Conservation (phyloP, 371 early-diverging fungal species). For the Mucor saturninus region DNA sequence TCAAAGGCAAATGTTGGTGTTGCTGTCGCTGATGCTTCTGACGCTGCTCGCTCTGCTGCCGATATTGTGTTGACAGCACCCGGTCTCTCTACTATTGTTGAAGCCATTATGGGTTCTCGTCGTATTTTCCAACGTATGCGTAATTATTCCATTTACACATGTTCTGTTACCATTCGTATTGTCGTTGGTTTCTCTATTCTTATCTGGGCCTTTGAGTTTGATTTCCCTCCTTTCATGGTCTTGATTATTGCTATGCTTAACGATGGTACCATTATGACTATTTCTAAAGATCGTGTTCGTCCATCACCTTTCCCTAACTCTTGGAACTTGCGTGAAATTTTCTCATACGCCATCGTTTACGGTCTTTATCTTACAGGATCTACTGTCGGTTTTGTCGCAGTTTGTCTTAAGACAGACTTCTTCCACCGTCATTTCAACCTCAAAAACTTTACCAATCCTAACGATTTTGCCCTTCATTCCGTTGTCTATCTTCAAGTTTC, state of each 20-base stretch:
- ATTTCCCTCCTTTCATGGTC: constrained; percentile 68
- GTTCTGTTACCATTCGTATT: constrained; percentile 67
- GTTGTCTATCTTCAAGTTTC: constrained; percentile 64
- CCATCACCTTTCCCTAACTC: constrained; percentile 61
- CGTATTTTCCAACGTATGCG: constrained; percentile 78
- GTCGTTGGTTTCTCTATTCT: constrained; percentile 64
- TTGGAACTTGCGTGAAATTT: constrained; percentile 64
- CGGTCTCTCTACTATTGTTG: constrained; percentile 76
- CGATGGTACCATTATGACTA: constrained; percentile 68
- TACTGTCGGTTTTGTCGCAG: constrained; percentile 56
- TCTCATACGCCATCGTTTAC: constrained; percentile 58
- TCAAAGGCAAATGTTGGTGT: constrained; percentile 84
- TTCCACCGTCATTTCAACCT: constrained; percentile 51
- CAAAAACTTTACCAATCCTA: constrained; percentile 33
- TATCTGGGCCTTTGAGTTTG: constrained; percentile 59
- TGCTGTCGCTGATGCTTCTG: constrained; percentile 80
- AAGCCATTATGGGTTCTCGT: constrained; percentile 67
- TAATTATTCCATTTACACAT: constrained; percentile 63
- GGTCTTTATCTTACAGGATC: constrained; percentile 61
- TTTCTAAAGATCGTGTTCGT: constrained; percentile 60
- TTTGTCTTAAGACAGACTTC: constrained; percentile 46
- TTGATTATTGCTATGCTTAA: constrained; percentile 65
- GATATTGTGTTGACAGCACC: constrained; percentile 81
- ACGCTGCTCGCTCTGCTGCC: constrained; percentile 78
- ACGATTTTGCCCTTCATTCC: constrained; percentile 54